A percentile compares a stretch with the other conserved stretches of the same genome.
Conservation (phyloP, 345 rosid genomes). For the Aethionema arabicum region DNA sequence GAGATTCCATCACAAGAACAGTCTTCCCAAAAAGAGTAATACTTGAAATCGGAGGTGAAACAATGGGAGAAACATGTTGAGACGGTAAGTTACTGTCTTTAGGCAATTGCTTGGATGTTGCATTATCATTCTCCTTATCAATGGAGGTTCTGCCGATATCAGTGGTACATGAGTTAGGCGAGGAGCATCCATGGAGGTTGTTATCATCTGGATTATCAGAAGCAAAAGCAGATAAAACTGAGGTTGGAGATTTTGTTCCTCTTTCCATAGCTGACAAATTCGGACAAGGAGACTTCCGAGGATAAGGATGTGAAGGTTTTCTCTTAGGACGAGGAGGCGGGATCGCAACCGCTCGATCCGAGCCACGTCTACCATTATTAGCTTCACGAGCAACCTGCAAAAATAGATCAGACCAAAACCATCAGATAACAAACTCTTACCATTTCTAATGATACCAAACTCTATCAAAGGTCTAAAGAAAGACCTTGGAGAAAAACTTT, state of each 20-base stretch:
- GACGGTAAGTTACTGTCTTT: slow-evolving; percentile 39
- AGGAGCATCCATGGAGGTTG: slow-evolving; percentile 50
- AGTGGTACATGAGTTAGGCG: slow-evolving; percentile 57
- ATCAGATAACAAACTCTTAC: slow-evolving; percentile 13
- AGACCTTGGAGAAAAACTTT: slow-evolving; percentile 89
- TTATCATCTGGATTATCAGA: slow-evolving; percentile 50
- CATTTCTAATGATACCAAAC: background rate
- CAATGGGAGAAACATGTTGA: slow-evolving; percentile 19
- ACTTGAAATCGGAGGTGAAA: slow-evolving; percentile 32
- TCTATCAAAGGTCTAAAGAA: background rate
- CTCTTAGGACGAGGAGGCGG: slow-evolving; percentile 95
- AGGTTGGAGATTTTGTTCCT: slow-evolving; percentile 56
- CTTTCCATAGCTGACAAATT: slow-evolving; percentile 41
- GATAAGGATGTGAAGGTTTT: slow-evolving; percentile 81
- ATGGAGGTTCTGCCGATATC: slow-evolving; percentile 29
- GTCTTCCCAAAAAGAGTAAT: slow-evolving; percentile 71
- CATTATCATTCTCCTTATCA: slow-evolving; percentile 41
- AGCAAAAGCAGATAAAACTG: slow-evolving; percentile 52
- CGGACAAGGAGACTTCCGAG: slow-evolving; percentile 60
- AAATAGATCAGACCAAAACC: slow-evolving; percentile 20
- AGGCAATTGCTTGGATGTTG: slow-evolving; percentile 29
- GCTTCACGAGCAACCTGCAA: slow-evolving; percentile 62
- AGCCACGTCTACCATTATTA: slow-evolving; percentile 30
- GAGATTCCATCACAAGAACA: slow-evolving; percentile 42
- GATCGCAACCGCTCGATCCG: slow-evolving; percentile 54